These are phyloP conservation scores for Penicillium angulare DNA, from an alignment of 495 filamentous ascomycete species.

Conservation along the genomic window DNA sequence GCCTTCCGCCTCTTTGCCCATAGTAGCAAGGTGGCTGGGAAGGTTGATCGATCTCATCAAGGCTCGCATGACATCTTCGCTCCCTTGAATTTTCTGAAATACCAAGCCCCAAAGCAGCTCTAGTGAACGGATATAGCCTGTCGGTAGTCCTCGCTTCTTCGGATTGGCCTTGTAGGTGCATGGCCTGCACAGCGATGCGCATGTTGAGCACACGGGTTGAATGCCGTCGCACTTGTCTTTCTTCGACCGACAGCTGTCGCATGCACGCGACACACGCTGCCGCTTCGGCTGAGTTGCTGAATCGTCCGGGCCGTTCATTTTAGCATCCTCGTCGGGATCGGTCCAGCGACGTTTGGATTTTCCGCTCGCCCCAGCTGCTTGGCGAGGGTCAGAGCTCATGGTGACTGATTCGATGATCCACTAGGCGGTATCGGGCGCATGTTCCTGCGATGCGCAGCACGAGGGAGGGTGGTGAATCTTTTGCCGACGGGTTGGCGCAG, in stretches of 20 bases:
- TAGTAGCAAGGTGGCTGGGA: slow-evolving; percentile 39
- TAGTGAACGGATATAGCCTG: slow-evolving; percentile 42
- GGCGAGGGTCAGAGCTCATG: slow-evolving; percentile 46
- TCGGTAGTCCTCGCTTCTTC: slow-evolving; percentile 62
- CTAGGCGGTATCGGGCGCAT: slow-evolving; percentile 31
- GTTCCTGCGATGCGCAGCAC: slow-evolving; percentile 26
- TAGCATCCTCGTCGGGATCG: slow-evolving; percentile 33
- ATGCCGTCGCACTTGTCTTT: slow-evolving; percentile 67
- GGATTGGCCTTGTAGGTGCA: slow-evolving; percentile 68
- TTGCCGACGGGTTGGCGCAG: slow-evolving; percentile 30
- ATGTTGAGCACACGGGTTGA: slow-evolving; percentile 62
- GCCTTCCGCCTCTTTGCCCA: slow-evolving; percentile 45
- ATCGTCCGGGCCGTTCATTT: slow-evolving; percentile 27
- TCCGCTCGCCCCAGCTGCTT: slow-evolving; percentile 28
- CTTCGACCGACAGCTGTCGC: slow-evolving; percentile 64
- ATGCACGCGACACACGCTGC: slow-evolving; percentile 60
- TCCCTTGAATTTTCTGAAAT: slow-evolving; percentile 42
- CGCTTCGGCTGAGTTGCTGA: slow-evolving; percentile 34
- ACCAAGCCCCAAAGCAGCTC: slow-evolving; percentile 43
- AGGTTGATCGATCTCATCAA: slow-evolving; percentile 40
- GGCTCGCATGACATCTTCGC: slow-evolving; percentile 44
- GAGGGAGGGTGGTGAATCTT: slow-evolving; percentile 28
- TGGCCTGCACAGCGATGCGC: slow-evolving; percentile 53
- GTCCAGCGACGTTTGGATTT: slow-evolving; percentile 38
- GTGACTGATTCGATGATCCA: slow-evolving; percentile 39